Conservation (phyloP, 169 alveolate species). For the Babesia bovis region DNA sequence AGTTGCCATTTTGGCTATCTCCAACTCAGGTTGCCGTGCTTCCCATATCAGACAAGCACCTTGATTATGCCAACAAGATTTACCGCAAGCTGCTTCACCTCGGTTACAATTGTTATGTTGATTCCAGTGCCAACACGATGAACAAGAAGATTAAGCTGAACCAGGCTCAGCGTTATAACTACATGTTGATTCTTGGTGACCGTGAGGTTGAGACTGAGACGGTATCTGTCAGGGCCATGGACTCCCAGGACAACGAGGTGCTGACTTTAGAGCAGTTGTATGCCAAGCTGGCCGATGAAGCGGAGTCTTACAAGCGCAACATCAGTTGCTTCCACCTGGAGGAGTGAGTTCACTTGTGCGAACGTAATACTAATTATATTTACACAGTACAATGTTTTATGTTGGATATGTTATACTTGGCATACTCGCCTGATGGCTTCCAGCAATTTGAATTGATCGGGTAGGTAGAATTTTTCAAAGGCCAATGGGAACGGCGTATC, state of each 20-base stretch:
- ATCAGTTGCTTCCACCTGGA: constrained; percentile 52
- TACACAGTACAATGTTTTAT: not conserved
- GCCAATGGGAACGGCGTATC: constrained; percentile 97
- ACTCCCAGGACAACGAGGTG: constrained; percentile 73
- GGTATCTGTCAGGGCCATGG: constrained; percentile 87
- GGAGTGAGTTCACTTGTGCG: constrained; percentile 9
- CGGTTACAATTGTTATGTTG: constrained; percentile 89
- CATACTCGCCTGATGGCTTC: constrained; percentile 86
- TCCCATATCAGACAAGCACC: constrained; percentile 90
- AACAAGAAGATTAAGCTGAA: constrained; percentile 95
- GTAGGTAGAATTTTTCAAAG: constrained; percentile 90
- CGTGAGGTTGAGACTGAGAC: constrained; percentile 87
- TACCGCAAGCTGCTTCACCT: constrained; percentile 43
- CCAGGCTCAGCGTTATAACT: constrained; percentile 92
- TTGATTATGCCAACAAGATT: constrained; percentile 88
- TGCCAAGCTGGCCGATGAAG: constrained; percentile 46
- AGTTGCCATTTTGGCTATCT: constrained; percentile 98
- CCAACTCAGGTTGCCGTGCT: constrained; percentile 95
- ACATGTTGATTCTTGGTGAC: constrained; percentile 95
- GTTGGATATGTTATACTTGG: not conserved
- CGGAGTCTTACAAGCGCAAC: constrained; percentile 54
- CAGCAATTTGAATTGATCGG: constrained; percentile 86
- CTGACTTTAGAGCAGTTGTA: constrained; percentile 71
- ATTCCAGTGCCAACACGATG: constrained; percentile 88
- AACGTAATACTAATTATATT: too few relatives aligned